A percentile compares a stretch with the other conserved stretches of the same genome.
Evolutionary conservation across 805 yeast species (phyloP).

Genomic region (Metschnikowia reukaufii): DNA sequence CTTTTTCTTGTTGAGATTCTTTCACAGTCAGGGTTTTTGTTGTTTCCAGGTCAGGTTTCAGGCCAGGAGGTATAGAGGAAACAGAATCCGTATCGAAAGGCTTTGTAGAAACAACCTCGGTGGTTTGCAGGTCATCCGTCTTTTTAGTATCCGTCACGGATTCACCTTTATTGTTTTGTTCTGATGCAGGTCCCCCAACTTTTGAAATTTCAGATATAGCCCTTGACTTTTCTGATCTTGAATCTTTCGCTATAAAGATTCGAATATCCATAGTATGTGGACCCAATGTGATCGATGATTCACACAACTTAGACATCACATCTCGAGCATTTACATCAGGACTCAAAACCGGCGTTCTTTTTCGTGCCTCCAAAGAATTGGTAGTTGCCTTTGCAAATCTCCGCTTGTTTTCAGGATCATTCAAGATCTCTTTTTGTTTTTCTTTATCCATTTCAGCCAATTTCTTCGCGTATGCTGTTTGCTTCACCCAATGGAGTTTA

Average conservation of each 20-base stretch:
- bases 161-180: neutral
- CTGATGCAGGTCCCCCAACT: conserved; percentile 5
- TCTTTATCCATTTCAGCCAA: conserved; percentile 37
- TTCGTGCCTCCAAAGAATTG: conserved; percentile 19
- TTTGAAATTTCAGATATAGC: conserved; percentile 25
- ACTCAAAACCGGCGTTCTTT: conserved; percentile 37
- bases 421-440: conserved; percentile 20
- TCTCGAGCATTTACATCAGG: conserved; percentile 63
- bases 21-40: neutral
- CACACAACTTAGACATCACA: conserved; percentile 84
- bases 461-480: conserved; percentile 53
- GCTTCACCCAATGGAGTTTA: conserved; percentile 76
- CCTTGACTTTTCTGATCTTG: conserved; percentile 54
- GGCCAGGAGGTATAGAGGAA: neutral
- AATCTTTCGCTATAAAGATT: conserved; percentile 83
- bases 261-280: conserved; percentile 81
- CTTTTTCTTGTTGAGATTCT: neutral
- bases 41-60: neutral
- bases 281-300: conserved; percentile 69
- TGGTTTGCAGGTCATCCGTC: neutral
- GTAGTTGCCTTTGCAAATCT: conserved; percentile 22
- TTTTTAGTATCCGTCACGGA: neutral
- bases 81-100: neutral
- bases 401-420: conserved; percentile 17
- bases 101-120: neutral